These are phyloP conservation scores for Phytophthora palmivora DNA, from an alignment of 352 stramenopile species.

Conservation along the genomic window DNA sequence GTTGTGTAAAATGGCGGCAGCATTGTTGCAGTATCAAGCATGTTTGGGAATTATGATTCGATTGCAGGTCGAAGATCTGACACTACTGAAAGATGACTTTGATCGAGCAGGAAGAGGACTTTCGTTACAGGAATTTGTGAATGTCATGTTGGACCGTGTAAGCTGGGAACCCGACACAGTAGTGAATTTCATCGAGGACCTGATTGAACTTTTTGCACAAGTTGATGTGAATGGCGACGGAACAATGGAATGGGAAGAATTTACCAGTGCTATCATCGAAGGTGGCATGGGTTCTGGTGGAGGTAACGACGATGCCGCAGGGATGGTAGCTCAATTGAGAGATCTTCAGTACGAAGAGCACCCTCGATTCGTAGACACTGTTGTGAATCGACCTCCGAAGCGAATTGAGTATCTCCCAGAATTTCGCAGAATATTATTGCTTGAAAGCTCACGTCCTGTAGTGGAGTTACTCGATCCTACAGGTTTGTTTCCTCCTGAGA, in stretches of 20 bases:
- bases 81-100: slow-evolving; percentile 72
- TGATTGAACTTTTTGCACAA: slow-evolving; percentile 81
- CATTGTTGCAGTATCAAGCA: slow-evolving; percentile 75
- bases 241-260: slow-evolving; percentile 87
- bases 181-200: slow-evolving; percentile 71
- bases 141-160: slow-evolving; percentile 76
- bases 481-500: slow-evolving; percentile 46
- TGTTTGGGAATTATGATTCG: slow-evolving; percentile 84
- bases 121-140: slow-evolving; percentile 69
- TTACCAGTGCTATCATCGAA: slow-evolving; percentile 85
- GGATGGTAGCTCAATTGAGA: slow-evolving; percentile 52
- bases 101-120: slow-evolving; percentile 61
- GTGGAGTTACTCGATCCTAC: slow-evolving; percentile 69
- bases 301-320: slow-evolving; percentile 34
- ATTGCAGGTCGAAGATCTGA: slow-evolving; percentile 74
- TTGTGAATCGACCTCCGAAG: slow-evolving; percentile 67
- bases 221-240: slow-evolving; percentile 84
- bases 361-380: slow-evolving; percentile 49
- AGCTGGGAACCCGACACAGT: slow-evolving; percentile 62
- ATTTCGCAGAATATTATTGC: slow-evolving; percentile 64
- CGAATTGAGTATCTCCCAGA: slow-evolving; percentile 62
- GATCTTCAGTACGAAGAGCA: slow-evolving; percentile 83
- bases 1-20: slow-evolving; percentile 51
- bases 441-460: slow-evolving; percentile 71
- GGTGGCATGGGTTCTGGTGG: slow-evolving; percentile 63